Evolutionary conservation across 2,329 filamentous ascomycete genomes (phyloP), one percentile per base, ranked within the genome.

Genomic region (Fusarium kyushuense): DNA sequence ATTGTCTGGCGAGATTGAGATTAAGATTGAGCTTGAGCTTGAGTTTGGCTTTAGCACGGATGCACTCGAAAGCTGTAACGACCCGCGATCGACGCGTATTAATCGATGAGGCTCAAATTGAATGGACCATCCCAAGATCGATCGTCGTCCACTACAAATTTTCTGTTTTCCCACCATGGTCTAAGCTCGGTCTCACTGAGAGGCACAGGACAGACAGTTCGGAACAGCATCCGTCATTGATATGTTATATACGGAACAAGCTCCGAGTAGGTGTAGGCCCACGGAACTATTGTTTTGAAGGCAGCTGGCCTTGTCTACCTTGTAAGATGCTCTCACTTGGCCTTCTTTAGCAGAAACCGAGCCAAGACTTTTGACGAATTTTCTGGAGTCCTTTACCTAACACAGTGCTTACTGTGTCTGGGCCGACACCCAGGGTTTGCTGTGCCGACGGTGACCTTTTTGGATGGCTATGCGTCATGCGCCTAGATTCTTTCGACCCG

Each of bases 381-480:
- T 51, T 51, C 47, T 32, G 38, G 27, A 46, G 38, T 29, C 33
- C 10, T 23, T 55, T 47, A 58, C 35, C 29, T 42, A 47, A 49
- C 54, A 69, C 62, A 53, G 66, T 69, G 57, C 58, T 56, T 49
- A 52, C 42, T 35, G 48, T 51, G 16, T 42, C 49, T 45, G 46
- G 35, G 36, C 53, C 30, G 33, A 67, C 69, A 29, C 62, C 61
- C 49, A 63, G 48, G 38, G 36, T 62, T 42, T 43, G 55, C 58
- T 65, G 49, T 71, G 55, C 62, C 70, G 61, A 63, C 38, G 52
- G 53, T 57, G 53, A 70, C 64, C 70, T 63, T 49, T 54, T 21
- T 55, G 38, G 23, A 51, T 53, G 61, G 57, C 70, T 62, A 56
- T 71, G 70, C 55, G 52, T 71, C 70, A 72, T 72, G 70, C 61